Evolutionary conservation across 768 basidiomycete species (phyloP), one percentile per base, ranked within the genome.

Genomic region (Cystofilobasidium bisporidii): DNA sequence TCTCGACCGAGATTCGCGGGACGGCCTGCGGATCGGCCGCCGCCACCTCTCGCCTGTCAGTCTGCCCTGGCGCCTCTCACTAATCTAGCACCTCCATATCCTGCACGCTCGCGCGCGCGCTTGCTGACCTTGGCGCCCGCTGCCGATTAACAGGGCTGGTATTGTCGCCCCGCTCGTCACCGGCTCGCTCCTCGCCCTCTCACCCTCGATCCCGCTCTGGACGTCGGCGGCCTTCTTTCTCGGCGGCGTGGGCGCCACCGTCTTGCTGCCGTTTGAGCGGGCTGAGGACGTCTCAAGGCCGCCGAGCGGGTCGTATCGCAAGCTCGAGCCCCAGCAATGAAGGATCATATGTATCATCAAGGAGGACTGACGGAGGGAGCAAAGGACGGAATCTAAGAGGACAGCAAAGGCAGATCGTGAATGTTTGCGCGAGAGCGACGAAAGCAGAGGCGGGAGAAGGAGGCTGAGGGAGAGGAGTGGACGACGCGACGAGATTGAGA

Each of bases 1-100:
- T 93, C 73, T 85, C 83, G 0, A 89, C 89, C 0, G 84, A 71
- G 85, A 87, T 91, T 3, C 84, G 91, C 58, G 91, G 91, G 32
- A 91, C 90, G 0, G 91, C 90, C 0, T 87, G 87, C 73, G 91
- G 91, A 0, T 86, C 88, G 62, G 90, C 91, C 0, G 89, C 88
- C 3, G 90, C 89, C 14, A 76, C 93, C 0, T 91, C 87, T 1
- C 81, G 91, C 76, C 84, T 92, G 86, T 90, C 73, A 61, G 86
- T 80, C 26, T 43, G 36, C 36, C 12, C n/a, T n/a, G n/a, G n/a
- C n/a, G n/a, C n/a, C n/a, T n/a, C n/a, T n/a, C n/a, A n/a, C 61
- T 65, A 9, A 17, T 64, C 32, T 17, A 22, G 36, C 40, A 57
- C 48, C 40, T 62, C 36, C 22, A 41, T 62, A 9, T 41, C 17